Conservation (phyloP, 139 green algal species). For the Tetradesmus obliquus region DNA sequence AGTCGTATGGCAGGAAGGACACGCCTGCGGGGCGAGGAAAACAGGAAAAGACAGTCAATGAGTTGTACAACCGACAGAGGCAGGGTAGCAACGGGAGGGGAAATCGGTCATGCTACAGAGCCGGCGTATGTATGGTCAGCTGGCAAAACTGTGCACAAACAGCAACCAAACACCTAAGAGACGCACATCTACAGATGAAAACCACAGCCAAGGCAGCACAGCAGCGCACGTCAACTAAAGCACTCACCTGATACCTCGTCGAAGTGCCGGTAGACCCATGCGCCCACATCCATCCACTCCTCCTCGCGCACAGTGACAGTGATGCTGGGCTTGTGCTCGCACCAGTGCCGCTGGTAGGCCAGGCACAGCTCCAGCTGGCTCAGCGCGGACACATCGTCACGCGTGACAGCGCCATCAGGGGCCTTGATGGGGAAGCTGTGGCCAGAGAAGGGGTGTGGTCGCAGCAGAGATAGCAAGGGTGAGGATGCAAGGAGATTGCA, state of each 20-base stretch:
- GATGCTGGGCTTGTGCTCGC: constrained; percentile 64
- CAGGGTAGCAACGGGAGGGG: background rate
- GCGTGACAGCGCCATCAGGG: constrained; percentile 50
- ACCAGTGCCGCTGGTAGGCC: constrained; percentile 61
- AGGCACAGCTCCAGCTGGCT: constrained; percentile 60
- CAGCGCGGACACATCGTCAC: constrained; percentile 57
- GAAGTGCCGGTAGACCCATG: constrained; percentile 66
- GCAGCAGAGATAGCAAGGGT: background rate
- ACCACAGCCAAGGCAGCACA: background rate
- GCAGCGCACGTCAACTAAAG: too few species aligned
- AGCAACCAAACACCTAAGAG: background rate
- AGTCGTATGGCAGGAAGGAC: constrained; percentile 63
- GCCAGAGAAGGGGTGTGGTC: background rate
- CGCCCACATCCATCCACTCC: constrained; percentile 60
- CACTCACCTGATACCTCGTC: constrained; percentile 55
- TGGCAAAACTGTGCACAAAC: too few species aligned
- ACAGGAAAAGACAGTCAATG: background rate
- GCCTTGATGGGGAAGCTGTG: constrained; percentile 55
- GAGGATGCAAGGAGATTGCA: background rate
- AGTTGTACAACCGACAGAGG: background rate
- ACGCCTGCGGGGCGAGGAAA: constrained; percentile 42
- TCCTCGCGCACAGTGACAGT: constrained; percentile 58
- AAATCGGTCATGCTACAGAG: background rate
- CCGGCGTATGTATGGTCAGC: too few species aligned
- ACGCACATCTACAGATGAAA: background rate